Evolutionary conservation across 192 early-diverging fungal species (phyloP), one percentile per base, ranked within the genome.

Genomic region (Rhizophagus sp.): DNA sequence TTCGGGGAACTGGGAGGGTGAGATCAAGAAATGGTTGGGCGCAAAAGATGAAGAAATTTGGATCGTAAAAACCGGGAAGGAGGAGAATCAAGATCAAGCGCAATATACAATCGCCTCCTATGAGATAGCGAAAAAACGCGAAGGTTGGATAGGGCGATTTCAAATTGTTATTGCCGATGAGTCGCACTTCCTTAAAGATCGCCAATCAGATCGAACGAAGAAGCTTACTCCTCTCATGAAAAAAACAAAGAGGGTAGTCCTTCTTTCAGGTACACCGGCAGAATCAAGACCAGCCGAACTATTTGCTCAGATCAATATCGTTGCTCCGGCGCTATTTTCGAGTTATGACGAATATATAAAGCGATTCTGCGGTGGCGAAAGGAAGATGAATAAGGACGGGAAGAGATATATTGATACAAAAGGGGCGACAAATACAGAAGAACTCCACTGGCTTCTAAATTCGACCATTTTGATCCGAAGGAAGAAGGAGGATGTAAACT

Each of bases 21-120:
- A 89, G 64, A 88, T 89, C 24, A 62, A 71, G 25, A 79, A 84
- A 70, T 89, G 88, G 88, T 65, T 89, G 6, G 41, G 61, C 30
- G n/a, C 86, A 25, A 27, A 44, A 13, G 80, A 86, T 44, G 62
- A 86, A 17, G 47, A 80, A 22, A 79, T 89, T 33, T 64, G 66
- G 47, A 12, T 68, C 39, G 15, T 78, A 17, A 67, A 49, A 67
- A 70, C 0, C 25, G 34, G 34, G 3, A 70, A 71, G 39, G 34
- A 36, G 4, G 68, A 0, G 68, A 71, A 78, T 41, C 66, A 78
- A 68, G 62, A 67, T 36, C 52, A 57, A 22, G 52, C 52, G 19
- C 52, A 19, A 7, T 57, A 22, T 57, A 57, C 52, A 19, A 57
- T 57, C 5, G 19, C 4, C 19, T 57, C 52, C 19, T 57, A 57